These are phyloP conservation scores for Fusarium dlaminii DNA, from an alignment of 2,329 filamentous ascomycete genomes.

Conservation along the genomic window DNA sequence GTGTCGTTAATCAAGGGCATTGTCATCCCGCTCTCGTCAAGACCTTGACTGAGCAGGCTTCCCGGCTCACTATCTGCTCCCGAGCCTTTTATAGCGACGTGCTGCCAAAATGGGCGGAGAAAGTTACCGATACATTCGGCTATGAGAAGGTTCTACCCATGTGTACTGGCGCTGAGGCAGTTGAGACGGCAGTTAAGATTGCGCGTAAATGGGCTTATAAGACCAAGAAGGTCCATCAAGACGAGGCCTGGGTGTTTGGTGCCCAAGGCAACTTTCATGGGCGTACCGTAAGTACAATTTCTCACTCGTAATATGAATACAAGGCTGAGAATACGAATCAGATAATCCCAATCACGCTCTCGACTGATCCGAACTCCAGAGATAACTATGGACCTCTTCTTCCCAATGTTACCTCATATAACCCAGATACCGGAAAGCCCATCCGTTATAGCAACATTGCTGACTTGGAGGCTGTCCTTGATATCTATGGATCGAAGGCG, in stretches of 20 bases:
- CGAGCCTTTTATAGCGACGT: constrained; percentile 29
- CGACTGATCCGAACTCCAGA: constrained; percentile 92
- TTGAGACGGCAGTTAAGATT: constrained; percentile 31
- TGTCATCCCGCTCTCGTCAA: constrained; percentile 88
- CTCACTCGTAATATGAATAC: not conserved
- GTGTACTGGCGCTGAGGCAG: constrained; percentile 32
- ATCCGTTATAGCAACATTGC: constrained; percentile 33
- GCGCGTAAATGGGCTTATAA: constrained; percentile 33
- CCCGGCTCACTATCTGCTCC: constrained; percentile 63
- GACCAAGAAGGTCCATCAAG: constrained; percentile 29
- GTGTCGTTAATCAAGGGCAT: constrained; percentile 32
- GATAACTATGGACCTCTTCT: constrained; percentile 98
- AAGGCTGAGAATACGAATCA: constrained; percentile 45
- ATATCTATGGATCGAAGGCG: constrained; percentile 20
- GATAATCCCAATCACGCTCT: constrained; percentile 96
- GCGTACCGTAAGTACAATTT: constrained; percentile 71
- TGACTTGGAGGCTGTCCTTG: constrained; percentile 28
- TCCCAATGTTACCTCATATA: constrained; percentile 80
- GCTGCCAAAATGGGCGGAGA: constrained; percentile 33
- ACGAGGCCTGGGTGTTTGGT: constrained; percentile 32
- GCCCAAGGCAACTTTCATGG: constrained; percentile 32
- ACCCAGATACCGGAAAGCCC: constrained; percentile 27
- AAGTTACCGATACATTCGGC: constrained; percentile 26
- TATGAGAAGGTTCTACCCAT: constrained; percentile 31
- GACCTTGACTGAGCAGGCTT: constrained; percentile 87